Evolutionary conservation across 306 rosid genomes (phyloP), one percentile per base, ranked within the genome.

Genomic region (Hippophae rhamnoides): DNA sequence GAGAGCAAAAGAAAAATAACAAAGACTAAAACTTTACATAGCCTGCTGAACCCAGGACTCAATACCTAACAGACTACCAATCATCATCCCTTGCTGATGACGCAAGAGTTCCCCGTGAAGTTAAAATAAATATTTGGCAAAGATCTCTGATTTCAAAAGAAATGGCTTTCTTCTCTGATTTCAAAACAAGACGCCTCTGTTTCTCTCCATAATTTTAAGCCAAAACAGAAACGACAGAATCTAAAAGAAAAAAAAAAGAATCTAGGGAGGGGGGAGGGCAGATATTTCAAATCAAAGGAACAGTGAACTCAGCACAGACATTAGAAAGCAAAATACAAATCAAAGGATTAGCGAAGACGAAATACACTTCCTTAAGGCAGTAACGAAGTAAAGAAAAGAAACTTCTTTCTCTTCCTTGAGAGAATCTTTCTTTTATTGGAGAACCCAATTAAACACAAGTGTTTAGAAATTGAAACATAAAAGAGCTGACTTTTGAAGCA

Each of bases 401-500:
- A 71, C 80, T 78, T 77, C 74, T 63, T 66, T 63, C 43, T 77
- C 78, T 69, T 46, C 59, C n/a, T 7, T 47, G 1, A 12, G 53
- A 60, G 71, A 72, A 70, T 77, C 77, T 47, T 12, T 69, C 26
- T 52, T 69, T 61, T 47, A 72, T 43, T 58, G 52, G 10, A n/a
- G 54, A n/a, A 26, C 48, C 47, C 41, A 40, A 2, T 10, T 0
- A 13, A 14, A 8, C 14, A 44, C 63, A 59, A 9, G 18, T 8
- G 9, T 52, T 65, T 62, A 60, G 66, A 60, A 67, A 74, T 12
- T 54, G 57, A 38, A 67, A 70, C 23, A 47, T 41, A 54, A 18
- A 53, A 43, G 70, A 56, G 84, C 76, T 84, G 85, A 84, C 87
- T 78, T 75, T 46, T 53, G 66, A n/a, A 10, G 41, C 40, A 9